Evolutionary conservation across 352 stramenopile genomes (phyloP).

Genomic region (Phytophthora meadii): DNA sequence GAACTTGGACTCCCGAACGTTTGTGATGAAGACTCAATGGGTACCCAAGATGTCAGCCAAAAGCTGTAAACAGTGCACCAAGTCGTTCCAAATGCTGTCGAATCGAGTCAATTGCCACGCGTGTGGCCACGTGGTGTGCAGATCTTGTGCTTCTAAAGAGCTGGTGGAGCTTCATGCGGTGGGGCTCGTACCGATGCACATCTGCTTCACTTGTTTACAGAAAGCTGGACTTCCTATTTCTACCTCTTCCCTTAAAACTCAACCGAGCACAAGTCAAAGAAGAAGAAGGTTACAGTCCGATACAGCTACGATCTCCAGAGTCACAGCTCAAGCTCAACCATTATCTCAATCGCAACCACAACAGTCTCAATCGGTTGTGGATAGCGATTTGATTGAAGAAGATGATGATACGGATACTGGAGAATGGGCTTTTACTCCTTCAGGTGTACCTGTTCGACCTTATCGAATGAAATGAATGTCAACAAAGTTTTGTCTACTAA

Average conservation of each 20-base stretch:
- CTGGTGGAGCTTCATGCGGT: constrained; percentile 46
- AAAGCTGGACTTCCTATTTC: constrained; percentile 30
- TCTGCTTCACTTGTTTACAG: constrained; percentile 46
- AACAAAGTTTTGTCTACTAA: constrained; percentile 3
- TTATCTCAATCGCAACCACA: constrained; percentile 21
- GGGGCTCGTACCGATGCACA: constrained; percentile 47
- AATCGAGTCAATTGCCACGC: constrained; percentile 50
- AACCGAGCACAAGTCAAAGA: constrained; percentile 1
- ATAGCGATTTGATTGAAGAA: constrained; percentile 30
- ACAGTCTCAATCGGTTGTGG: constrained; percentile 26
- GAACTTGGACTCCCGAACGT: constrained; percentile 51
- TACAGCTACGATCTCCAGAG: constrained; percentile 7
- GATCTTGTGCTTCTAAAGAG: constrained; percentile 45
- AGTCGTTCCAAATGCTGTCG: constrained; percentile 47
- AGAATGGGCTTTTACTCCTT: constrained; percentile 44
- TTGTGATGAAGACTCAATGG: constrained; percentile 60
- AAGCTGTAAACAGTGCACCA: constrained; percentile 43
- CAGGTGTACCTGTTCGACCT: constrained; percentile 35
- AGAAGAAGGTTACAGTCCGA: constrained; percentile 38
- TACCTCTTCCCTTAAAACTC: constrained; percentile 14
- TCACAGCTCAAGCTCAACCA: constrained; percentile 3
- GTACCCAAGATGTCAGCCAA: constrained; percentile 34
- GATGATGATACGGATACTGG: constrained; percentile 38
- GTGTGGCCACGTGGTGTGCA: constrained; percentile 48
- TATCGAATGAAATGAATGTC: constrained; percentile 26